Conservation (phyloP, 2,329 filamentous ascomycete genomes). For the Huntiella bhutanensis region DNA sequence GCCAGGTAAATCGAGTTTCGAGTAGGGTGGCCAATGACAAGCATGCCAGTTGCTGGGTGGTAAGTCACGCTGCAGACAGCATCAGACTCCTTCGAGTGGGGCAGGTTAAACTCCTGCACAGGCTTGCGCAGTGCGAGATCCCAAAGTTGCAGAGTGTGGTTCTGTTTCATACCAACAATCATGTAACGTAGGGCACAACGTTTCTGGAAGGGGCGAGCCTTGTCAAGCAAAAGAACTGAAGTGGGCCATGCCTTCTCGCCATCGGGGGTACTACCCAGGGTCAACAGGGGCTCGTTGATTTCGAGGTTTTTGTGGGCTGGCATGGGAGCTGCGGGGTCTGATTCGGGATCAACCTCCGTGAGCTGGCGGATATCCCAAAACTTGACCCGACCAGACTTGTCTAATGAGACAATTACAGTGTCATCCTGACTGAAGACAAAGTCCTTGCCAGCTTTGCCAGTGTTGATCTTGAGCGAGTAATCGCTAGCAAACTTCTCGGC, state of each 20-base stretch:
- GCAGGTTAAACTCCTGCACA: slow-evolving; percentile 91
- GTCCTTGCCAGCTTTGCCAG: slow-evolving; percentile 94
- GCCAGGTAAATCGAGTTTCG: slow-evolving; percentile 96
- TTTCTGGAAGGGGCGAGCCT: slow-evolving; percentile 82
- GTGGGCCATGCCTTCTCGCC: slow-evolving; percentile 93
- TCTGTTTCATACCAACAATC: slow-evolving; percentile 96
- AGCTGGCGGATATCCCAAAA: slow-evolving; percentile 94
- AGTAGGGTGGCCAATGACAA: slow-evolving; percentile 87
- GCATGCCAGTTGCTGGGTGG: slow-evolving; percentile 78
- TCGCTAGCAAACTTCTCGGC: slow-evolving; percentile 75
- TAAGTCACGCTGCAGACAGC: slow-evolving; percentile 96
- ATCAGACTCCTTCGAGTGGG: slow-evolving; percentile 88
- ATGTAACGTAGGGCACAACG: slow-evolving; percentile 82
- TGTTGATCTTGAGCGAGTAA: slow-evolving; percentile 81
- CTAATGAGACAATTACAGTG: slow-evolving; percentile 78
- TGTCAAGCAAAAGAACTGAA: slow-evolving; percentile 88
- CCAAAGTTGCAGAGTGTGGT: slow-evolving; percentile 96
- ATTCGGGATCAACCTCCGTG: slow-evolving; percentile 33
- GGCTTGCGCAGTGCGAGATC: slow-evolving; percentile 88
- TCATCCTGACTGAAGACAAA: slow-evolving; percentile 97
- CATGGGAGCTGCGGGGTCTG: slow-evolving; percentile 30
- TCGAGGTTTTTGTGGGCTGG: slow-evolving; percentile 45
- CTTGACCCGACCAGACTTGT: slow-evolving; percentile 89
- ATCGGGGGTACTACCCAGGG: slow-evolving; percentile 67
- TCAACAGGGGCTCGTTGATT: slow-evolving; percentile 71